Evolutionary conservation across 345 rosid species (phyloP).

Genomic region (Durio zibethinus): DNA sequence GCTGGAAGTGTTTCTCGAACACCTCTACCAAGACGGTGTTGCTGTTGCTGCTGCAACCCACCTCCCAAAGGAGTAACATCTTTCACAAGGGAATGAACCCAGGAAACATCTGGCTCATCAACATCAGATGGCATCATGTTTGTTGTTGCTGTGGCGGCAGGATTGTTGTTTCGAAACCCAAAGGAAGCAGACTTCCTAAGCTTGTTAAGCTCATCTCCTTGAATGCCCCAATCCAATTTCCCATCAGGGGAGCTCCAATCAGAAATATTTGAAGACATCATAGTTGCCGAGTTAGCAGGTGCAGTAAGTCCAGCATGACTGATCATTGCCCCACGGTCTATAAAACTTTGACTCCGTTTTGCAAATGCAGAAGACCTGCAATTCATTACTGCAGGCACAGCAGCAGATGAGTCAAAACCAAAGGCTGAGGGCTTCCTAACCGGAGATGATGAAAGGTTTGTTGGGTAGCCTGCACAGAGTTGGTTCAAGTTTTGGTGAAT

Average conservation of each 20-base stretch:
- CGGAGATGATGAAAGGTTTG: slow-evolving; percentile 50
- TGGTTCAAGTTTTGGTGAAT: slow-evolving; percentile 65
- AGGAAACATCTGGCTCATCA: slow-evolving; percentile 84
- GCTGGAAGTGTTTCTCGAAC: slow-evolving; percentile 40
- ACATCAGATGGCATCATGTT: slow-evolving; percentile 24
- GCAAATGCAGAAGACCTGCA: slow-evolving; percentile 86
- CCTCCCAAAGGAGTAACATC: slow-evolving; percentile 48
- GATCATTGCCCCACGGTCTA: slow-evolving; percentile 50
- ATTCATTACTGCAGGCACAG: slow-evolving; percentile 90
- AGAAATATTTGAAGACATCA: slow-evolving; percentile 57
- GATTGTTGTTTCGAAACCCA: slow-evolving; percentile 52
- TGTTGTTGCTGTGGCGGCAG: slow-evolving; percentile 24
- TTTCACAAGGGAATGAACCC: slow-evolving; percentile 86
- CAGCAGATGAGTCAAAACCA: slow-evolving; percentile 79
- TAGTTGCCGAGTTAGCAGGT: slow-evolving; percentile 36
- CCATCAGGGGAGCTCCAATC: slow-evolving; percentile 85
- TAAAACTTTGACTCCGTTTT: slow-evolving; percentile 83
- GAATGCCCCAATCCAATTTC: slow-evolving; percentile 84
- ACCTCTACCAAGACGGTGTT: slow-evolving; percentile 32
- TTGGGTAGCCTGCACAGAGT: slow-evolving; percentile 57
- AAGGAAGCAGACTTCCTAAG: slow-evolving; percentile 81
- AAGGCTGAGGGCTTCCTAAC: slow-evolving; percentile 52
- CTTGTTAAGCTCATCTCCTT: slow-evolving; percentile 81
- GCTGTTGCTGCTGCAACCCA: slow-evolving; percentile 29
- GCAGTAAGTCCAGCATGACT: slow-evolving; percentile 40